Evolutionary conservation across 1,284 basidiomycete genomes (phyloP).

Genomic region (Sanghuangporus baumii): DNA sequence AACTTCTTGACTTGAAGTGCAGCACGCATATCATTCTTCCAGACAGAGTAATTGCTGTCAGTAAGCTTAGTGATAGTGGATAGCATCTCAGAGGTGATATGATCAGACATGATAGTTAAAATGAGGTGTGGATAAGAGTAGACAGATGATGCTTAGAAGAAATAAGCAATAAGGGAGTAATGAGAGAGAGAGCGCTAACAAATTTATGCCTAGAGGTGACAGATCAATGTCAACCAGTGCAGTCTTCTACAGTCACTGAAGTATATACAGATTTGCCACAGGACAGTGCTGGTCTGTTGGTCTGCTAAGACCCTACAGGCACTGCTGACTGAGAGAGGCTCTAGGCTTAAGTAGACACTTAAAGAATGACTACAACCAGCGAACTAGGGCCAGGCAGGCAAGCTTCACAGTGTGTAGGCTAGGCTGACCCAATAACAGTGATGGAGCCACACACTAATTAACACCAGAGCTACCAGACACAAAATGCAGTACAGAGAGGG

Average conservation of each 20-base stretch:
- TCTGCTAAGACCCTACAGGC: too few relatives aligned
- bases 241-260: background rate
- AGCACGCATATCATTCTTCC: too few relatives aligned
- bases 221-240: too few relatives aligned
- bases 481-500: background rate
- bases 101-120: background rate
- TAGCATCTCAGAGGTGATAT: background rate
- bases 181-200: background rate
- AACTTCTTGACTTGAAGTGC: background rate
- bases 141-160: background rate
- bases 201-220: background rate
- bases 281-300: slow-evolving; percentile 1
- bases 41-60: background rate
- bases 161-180: background rate
- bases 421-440: too few relatives aligned
- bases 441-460: background rate
- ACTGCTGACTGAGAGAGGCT: too few relatives aligned
- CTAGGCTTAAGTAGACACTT: background rate
- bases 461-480: background rate
- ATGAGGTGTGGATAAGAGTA: background rate
- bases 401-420: background rate
- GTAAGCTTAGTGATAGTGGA: background rate
- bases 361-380: background rate
- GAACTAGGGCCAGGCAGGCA: background rate
- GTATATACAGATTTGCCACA: background rate